Percentiles rank a stretch among this genome's conserved stretches.
Conservation (phyloP, 2,329 filamentous ascomycete genomes). For the Intubia oerlemansii region DNA sequence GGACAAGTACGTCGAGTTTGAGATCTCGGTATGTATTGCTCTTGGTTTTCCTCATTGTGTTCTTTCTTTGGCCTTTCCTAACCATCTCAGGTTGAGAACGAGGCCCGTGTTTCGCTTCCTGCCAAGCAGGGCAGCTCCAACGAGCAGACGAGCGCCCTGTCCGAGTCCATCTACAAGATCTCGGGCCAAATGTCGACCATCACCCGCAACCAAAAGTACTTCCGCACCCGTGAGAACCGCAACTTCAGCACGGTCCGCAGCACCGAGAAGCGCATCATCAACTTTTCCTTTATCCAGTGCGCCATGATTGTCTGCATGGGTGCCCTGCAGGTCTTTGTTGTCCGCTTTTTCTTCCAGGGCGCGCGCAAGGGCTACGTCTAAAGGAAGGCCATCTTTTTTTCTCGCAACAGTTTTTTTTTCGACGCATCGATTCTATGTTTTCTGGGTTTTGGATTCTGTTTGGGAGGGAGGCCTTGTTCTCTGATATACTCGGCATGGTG, state of each 20-base stretch:
- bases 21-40: too few species aligned
- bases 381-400: constrained; percentile 10
- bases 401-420: background rate
- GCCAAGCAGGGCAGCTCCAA: constrained; percentile 73
- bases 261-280: constrained; percentile 89
- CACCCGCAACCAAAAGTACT: constrained; percentile 95
- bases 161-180: constrained; percentile 90
- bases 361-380: constrained; percentile 49
- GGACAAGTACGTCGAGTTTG: constrained; percentile 95
- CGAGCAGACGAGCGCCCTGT: constrained; percentile 72
- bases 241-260: constrained; percentile 97
- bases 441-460: too few species aligned
- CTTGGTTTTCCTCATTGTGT: constrained; percentile 22
- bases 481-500: background rate
- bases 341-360: constrained; percentile 94
- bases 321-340: constrained; percentile 86
- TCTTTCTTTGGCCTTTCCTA: constrained; percentile 2
- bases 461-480: too few species aligned
- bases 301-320: constrained; percentile 89
- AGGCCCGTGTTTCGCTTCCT: constrained; percentile 59
- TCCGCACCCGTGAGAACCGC: constrained; percentile 93
- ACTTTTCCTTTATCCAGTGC: constrained; percentile 88
- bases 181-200: constrained; percentile 86
- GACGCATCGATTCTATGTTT: too few species aligned
- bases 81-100: constrained; percentile 63